These are phyloP conservation scores for Parathielavia appendiculata DNA, from an alignment of 495 filamentous ascomycete species.

Conservation along the genomic window DNA sequence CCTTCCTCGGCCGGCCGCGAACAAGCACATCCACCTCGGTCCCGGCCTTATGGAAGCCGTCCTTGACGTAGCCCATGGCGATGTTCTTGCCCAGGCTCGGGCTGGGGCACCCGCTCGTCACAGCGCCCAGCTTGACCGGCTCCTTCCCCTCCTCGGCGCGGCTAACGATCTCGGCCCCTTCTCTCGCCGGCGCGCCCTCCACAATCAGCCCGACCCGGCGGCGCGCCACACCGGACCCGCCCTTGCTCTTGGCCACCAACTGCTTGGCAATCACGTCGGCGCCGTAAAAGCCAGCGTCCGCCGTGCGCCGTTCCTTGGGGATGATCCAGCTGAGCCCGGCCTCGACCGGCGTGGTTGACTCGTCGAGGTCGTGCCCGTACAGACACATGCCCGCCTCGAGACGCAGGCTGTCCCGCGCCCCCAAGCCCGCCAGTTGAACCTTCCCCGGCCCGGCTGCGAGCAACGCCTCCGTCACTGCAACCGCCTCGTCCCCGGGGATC, in stretches of 20 bases:
- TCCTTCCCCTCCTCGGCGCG: slow-evolving; percentile 41
- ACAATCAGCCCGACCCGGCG: slow-evolving; percentile 78
- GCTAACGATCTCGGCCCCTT: slow-evolving; percentile 72
- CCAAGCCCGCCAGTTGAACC: slow-evolving; percentile 77
- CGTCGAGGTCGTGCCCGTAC: slow-evolving; percentile 95
- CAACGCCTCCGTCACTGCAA: slow-evolving; percentile 54
- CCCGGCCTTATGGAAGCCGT: slow-evolving; percentile 77
- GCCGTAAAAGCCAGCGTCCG: slow-evolving; percentile 66
- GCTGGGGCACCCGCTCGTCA: slow-evolving; percentile 87
- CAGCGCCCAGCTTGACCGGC: slow-evolving; percentile 45
- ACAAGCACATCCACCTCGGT: slow-evolving; percentile 79
- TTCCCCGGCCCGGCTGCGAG: slow-evolving; percentile 56
- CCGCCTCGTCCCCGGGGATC: slow-evolving; percentile 57
- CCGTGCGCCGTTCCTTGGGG: slow-evolving; percentile 63
- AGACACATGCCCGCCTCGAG: slow-evolving; percentile 97
- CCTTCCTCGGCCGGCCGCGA: slow-evolving; percentile 74
- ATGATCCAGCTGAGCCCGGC: slow-evolving; percentile 82
- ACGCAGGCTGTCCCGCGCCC: slow-evolving; percentile 83
- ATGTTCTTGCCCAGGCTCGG: slow-evolving; percentile 83
- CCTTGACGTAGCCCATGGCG: slow-evolving; percentile 90
- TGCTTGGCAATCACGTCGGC: slow-evolving; percentile 65
- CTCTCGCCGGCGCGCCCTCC: slow-evolving; percentile 82
- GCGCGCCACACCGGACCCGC: slow-evolving; percentile 58
- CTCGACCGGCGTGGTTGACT: slow-evolving; percentile 80
- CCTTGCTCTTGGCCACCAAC: slow-evolving; percentile 60